Base-by-base conservation (phyloP, 305 asterid genomes). In the Fraxinus angustifolia region DNA sequence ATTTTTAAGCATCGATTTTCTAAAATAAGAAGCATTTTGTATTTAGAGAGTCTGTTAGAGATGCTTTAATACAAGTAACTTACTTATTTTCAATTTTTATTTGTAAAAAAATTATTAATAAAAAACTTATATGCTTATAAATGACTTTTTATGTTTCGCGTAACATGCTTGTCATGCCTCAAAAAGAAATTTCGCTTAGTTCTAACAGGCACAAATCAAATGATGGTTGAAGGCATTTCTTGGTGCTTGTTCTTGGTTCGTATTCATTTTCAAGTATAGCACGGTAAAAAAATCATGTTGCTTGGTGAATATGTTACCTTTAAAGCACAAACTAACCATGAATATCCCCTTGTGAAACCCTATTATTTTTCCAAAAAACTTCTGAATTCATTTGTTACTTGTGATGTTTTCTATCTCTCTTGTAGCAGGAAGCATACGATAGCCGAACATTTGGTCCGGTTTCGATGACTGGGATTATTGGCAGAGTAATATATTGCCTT, bases 381-480 rank as follows among this genome's bases (percentile, higher is more conserved):
- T 67, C 10, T 12, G 73, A 67, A 23, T 67, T 26, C 74, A 30
- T 68, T 1, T 12, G 33, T 60, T 79, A 38, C 4, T 48, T 48
- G 38, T 79, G 50, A 28, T 40, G 67, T 53, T 77, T 34, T 67
- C 34, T 11, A 56, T 68, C 78, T 75, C 65, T 82, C 58, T 4
- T 79, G 71, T 83, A 78, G 88, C 97, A 94, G 97, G 97, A 94
- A 82, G 96, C 96, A 35, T 84, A 91, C 53, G 97, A 94, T 84
- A 94, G 98, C 85, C 90, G 97, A 40, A 85, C 86, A 7, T 92
- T 94, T 85, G 98, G 98, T 53, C 96, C 97, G 11, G 90, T 94
- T 83, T 85, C 90, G 78, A 89, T 91, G 90, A 71, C 85, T 34
- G 78, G 80, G 85, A 91, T 94, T 82, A 88, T 92, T 28, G 98